Percentiles rank a stretch among this genome's conserved stretches.
Conservation (phyloP, 208 protist genomes). For the Leishmania major region DNA sequence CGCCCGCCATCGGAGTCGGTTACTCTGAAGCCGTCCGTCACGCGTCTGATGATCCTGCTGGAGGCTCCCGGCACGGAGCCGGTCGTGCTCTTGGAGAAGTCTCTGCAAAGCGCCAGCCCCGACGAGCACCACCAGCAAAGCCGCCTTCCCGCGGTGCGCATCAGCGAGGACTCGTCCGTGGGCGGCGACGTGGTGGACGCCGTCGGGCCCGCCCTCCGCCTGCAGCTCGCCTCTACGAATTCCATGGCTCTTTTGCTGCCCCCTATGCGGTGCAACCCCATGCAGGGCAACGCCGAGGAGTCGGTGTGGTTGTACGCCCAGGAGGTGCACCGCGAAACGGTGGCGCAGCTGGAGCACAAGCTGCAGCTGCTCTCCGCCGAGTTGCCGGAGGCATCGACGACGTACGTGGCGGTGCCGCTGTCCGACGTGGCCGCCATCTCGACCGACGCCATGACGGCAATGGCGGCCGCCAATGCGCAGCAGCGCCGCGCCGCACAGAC, state of each 20-base stretch:
- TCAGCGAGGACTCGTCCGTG: conserved; percentile 46
- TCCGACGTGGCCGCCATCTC: conserved; percentile 39
- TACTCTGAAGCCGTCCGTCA: conserved; percentile 60
- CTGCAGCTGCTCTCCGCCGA: conserved; percentile 32
- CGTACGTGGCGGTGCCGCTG: conserved; percentile 61
- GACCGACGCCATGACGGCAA: conserved; percentile 70
- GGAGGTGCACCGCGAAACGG: conserved; percentile 61
- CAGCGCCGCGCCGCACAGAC: conserved; percentile 37
- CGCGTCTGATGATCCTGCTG: conserved; percentile 71
- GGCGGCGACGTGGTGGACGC: conserved; percentile 47
- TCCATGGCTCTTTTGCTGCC: conserved; percentile 52
- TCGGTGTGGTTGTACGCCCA: conserved; percentile 78
- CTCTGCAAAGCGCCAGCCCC: conserved; percentile 38
- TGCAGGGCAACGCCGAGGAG: conserved; percentile 62
- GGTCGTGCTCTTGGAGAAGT: conserved; percentile 68
- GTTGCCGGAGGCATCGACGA: conserved; percentile 22
- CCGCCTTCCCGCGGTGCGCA: conserved; percentile 59
- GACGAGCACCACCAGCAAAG: conserved; percentile 45
- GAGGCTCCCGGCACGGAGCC: conserved; percentile 27
- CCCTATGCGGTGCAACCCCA: conserved; percentile 50
- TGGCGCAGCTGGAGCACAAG: conserved; percentile 52
- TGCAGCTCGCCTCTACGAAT: conserved; percentile 41
- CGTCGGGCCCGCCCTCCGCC: conserved; percentile 55
- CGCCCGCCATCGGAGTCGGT: conserved; percentile 47
- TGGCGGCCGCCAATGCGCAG: conserved; percentile 41